Evolutionary conservation across 345 rosid species (phyloP).

Genomic region (Lepidium didymum): DNA sequence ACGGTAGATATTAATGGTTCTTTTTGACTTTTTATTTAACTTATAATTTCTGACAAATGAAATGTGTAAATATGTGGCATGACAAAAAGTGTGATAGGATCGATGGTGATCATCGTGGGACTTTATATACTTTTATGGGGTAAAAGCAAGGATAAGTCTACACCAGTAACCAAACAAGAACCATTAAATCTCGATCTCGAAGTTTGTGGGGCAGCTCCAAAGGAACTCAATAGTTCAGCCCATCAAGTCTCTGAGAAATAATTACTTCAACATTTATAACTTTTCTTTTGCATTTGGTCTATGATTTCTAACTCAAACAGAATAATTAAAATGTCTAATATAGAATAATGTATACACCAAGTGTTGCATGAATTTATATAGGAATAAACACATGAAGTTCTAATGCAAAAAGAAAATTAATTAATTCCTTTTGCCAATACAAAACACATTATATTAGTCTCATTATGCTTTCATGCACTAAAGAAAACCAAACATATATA

Average conservation of each 20-base stretch:
- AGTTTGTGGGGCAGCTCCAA: conserved; percentile 15
- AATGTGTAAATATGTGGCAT: neutral
- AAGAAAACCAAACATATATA: conserved; percentile 12
- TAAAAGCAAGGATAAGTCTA: conserved; percentile 46
- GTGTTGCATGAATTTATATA: neutral
- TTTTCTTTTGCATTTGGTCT: conserved; percentile 7
- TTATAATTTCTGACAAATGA: conserved; percentile 3
- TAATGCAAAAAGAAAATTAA: neutral
- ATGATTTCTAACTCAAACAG: neutral
- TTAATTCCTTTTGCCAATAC: neutral
- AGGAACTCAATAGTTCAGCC: conserved; percentile 13
- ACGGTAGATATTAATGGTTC: neutral
- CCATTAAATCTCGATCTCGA: conserved; percentile 32
- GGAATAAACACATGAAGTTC: neutral
- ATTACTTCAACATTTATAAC: neutral
- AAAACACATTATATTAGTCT: neutral
- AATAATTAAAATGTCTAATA: neutral
- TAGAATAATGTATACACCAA: neutral
- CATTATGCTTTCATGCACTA: conserved; percentile 7
- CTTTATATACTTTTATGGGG: conserved; percentile 81
- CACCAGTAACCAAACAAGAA: conserved; percentile 30
- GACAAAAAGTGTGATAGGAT: conserved; percentile 57
- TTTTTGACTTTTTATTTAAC: neutral
- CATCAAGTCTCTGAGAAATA: conserved; percentile 6
- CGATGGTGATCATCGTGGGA: conserved; percentile 52